Base-by-base conservation (phyloP, 306 rosid genomes). In the Cicer bijugum region DNA sequence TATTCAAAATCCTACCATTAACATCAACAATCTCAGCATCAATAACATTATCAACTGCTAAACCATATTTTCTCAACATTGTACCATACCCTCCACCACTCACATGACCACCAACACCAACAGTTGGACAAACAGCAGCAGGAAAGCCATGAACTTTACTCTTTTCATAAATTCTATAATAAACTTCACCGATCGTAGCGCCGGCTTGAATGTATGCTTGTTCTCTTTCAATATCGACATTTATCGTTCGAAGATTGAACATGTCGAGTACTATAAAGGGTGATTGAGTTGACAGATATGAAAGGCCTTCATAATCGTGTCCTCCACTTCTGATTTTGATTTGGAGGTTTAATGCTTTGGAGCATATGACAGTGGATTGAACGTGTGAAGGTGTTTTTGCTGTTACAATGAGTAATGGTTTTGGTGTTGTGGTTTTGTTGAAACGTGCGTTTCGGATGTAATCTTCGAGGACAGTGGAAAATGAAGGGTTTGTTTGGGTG, bases 291-390 rank as follows among this genome's bases (percentile, higher is more conserved):
- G 83, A 79, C 57, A 50, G 5, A 4, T 80, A 84, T 0, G 84
- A 80, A 17, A 84, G 53, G 1, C 87, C 87, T 39, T 84, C 87
- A 19, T 67, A 80, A 20, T 84, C 87, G 14, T 84, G 84, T 12
- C 87, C 84, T 6, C 87, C 87, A 7, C 87, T 76, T 12, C 87
- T 44, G 48, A 84, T 80, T 70, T 81, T 76, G 57, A 84, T n/a
- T 9, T 58, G 74, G 42, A 68, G 0, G 0, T 44, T 16, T 1
- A 35, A 4, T 52, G 3, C 14, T 19, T 77, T 84, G 71, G 82
- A 75, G 40, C 87, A 84, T 0, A 72, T 15, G 0, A 84, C 82
- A 1, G 82, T 6, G 1, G 53, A 76, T 43, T 80, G 87, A 5
- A 84, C 75, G 7, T 80, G 80, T 11, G 82, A 72, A 17, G 64